phyloP scores from a whole-genome alignment of 2,329 filamentous ascomycete genomes.

The Coniochaeta sp. region DNA sequence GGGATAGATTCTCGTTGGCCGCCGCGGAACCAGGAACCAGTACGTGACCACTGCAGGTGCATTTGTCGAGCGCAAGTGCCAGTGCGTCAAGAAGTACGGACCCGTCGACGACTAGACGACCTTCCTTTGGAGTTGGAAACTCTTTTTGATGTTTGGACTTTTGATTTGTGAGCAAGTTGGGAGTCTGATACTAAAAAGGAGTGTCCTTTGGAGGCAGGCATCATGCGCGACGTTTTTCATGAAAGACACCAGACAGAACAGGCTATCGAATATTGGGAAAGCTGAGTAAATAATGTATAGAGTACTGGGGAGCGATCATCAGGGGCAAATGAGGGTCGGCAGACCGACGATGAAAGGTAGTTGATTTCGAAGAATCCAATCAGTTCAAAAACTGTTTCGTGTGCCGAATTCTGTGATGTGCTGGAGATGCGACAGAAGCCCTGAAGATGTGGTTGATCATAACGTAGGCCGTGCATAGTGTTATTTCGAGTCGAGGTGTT shows the following conservation, averaged over 20 bases:
- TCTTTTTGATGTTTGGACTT: not conserved
- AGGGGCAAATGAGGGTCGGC: no score
- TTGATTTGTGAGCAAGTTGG: no score
- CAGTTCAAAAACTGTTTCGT: no score
- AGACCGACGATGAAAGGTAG: no score
- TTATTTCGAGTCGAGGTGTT: no score
- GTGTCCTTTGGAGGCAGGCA: no score
- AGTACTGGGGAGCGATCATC: no score
- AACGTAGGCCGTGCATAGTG: no score
- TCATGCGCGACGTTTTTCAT: not conserved
- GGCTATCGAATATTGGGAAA: not conserved
- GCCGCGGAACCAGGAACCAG: constrained; percentile 2
- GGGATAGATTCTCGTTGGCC: constrained; percentile 23
- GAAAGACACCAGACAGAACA: not conserved
- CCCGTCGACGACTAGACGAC: not conserved
- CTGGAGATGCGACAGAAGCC: no score
- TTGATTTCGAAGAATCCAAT: not conserved
- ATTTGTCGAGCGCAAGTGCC: not conserved
- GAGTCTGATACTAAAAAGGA: no score
- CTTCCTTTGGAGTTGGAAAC: not conserved
- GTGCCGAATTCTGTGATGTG: no score
- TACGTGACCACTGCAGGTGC: not conserved
- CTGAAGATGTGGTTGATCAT: no score
- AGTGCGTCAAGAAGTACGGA: not conserved
- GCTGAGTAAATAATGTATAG: not conserved